Base-by-base conservation (phyloP, 1,284 basidiomycete species). In the Schizopora paradoxa region DNA sequence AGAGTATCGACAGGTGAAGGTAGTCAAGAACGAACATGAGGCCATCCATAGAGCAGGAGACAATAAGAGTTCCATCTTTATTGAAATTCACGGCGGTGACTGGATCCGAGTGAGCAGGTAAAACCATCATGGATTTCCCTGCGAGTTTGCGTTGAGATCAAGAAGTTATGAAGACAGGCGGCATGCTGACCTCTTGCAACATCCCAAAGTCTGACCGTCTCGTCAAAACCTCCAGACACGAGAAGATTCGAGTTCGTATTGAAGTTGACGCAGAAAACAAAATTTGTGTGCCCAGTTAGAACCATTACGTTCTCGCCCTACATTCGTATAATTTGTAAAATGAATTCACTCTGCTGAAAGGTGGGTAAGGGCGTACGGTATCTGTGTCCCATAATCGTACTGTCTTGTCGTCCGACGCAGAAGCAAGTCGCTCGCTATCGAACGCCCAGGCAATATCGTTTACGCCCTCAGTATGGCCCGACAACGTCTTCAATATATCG, bases 91-190 rank as follows among this genome's bases (percentile, higher is more conserved):
- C 90, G 7, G 86, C 83, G 42, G 91, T 94, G 16, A 99, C 91
- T 8, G 96, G 93, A 62, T 99, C 96, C 0, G 91, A 93, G 69
- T 99, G 96, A 0, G 96, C 96, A 13, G 94, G 90, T 5, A 97
- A 67, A 4, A 85, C 81, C 60, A 87, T 85, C 56, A 95, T 64
- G 3, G 81, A 79, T 61, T 74, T 83, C 4, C 87, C 92, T 83
- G 58, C n/a, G 10, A 14, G 41, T 29, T 19, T 21, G 39, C 19
- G 6, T 3, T n/a, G 13, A 33, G 5, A 10, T 31, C 18, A 11
- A 33, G 47, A 29, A 49, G 39, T 28, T 33, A 38, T 28, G 3
- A 10, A 34, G 25, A 49, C 13, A 14, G 28, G 37, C 19, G 32
- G 13, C 28, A 2, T 18, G 49, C 67, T n/a, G 52, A 88, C 89